A percentile compares a stretch with the other conserved stretches of the same genome.
These are phyloP conservation scores for Rugonectria rugulosa DNA, from an alignment of 2,329 filamentous ascomycete species.

Conservation along the genomic window DNA sequence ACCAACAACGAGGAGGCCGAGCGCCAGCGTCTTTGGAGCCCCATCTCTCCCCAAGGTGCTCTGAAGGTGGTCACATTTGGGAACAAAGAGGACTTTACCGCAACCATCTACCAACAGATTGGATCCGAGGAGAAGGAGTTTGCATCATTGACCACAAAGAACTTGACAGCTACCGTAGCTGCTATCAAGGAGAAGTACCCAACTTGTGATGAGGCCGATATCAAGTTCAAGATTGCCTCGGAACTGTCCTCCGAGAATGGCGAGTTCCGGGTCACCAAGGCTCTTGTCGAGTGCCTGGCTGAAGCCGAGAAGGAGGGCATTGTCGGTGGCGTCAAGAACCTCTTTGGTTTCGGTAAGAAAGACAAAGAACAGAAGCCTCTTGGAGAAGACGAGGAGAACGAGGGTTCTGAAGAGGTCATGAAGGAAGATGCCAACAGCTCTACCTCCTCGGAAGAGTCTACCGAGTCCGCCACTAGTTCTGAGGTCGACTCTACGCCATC, in stretches of 20 bases:
- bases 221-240: conserved; percentile 81
- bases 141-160: conserved; percentile 76
- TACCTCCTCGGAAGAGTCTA: conserved; percentile 32
- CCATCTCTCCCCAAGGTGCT: conserved; percentile 76
- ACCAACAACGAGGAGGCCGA: conserved; percentile 72
- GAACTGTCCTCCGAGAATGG: conserved; percentile 77
- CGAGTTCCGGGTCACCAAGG: conserved; percentile 78
- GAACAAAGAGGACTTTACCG: conserved; percentile 81
- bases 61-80: conserved; percentile 87
- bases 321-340: conserved; percentile 93
- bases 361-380: conserved; percentile 80
- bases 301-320: conserved; percentile 81
- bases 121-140: conserved; percentile 66
- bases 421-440: conserved; percentile 49
- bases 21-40: conserved; percentile 83
- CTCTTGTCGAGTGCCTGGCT: conserved; percentile 85
- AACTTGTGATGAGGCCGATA: conserved; percentile 76
- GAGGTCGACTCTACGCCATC: conserved; percentile 53
- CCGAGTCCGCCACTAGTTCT: conserved; percentile 39
- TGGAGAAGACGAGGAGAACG: conserved; percentile 57
- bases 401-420: conserved; percentile 48
- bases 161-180: conserved; percentile 84
- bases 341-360: conserved; percentile 94
- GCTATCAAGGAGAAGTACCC: conserved; percentile 77
- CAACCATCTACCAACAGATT: conserved; percentile 81